phyloP scores from a whole-genome alignment of 2,329 filamentous ascomycete genomes.

The Aspergillus brasiliensis region DNA sequence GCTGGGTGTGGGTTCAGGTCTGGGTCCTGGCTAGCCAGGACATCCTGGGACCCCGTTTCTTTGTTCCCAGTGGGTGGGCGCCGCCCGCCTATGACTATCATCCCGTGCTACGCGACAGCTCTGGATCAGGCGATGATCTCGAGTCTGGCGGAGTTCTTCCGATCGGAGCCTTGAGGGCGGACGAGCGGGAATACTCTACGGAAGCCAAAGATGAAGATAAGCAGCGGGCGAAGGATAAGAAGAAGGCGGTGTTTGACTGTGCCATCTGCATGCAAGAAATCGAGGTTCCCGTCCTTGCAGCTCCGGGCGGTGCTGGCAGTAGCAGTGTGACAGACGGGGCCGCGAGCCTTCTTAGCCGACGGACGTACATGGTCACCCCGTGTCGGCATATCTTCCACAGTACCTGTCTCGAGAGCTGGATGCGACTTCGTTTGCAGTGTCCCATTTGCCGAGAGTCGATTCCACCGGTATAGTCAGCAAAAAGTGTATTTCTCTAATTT shows the following conservation, averaged over 20 bases:
- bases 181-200: conserved; percentile 42
- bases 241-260: conserved; percentile 75
- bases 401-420: conserved; percentile 90
- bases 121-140: conserved; percentile 66
- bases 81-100: conserved; percentile 85
- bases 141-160: conserved; percentile 76
- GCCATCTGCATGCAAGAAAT: conserved; percentile 92
- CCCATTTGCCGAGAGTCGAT: conserved; percentile 91
- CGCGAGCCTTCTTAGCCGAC: conserved; percentile 71
- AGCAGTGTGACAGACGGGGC: conserved; percentile 46
- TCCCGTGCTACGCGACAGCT: conserved; percentile 67
- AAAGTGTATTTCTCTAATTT: no score
- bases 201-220: conserved; percentile 48
- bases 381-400: conserved; percentile 96
- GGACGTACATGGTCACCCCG: conserved; percentile 95
- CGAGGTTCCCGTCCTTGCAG: conserved; percentile 76
- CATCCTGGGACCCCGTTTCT: conserved; percentile 84
- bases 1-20: conserved; percentile 88
- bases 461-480: conserved; percentile 68
- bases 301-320: conserved; percentile 53
- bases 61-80: conserved; percentile 69
- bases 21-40: conserved; percentile 78
- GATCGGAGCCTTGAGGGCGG: conserved; percentile 67
- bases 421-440: conserved; percentile 89
- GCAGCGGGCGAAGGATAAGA: conserved; percentile 46